Evolutionary conservation across 176 grass and related monocot species (phyloP).

Genomic region (Oryza brachyantha): DNA sequence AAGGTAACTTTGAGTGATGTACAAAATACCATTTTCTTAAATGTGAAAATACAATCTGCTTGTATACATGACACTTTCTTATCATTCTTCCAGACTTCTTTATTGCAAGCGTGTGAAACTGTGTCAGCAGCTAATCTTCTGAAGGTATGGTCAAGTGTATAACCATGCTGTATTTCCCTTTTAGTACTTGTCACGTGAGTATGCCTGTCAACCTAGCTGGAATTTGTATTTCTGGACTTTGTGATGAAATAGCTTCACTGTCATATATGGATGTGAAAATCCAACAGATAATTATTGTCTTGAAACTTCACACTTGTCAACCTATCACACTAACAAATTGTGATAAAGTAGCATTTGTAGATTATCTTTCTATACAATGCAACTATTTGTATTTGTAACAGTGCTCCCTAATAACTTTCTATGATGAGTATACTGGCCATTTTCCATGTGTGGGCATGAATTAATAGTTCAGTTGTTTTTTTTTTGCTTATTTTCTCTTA

Average conservation of each 20-base stretch:
- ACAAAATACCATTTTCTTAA: background rate
- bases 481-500: background rate
- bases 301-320: background rate
- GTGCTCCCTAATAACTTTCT: background rate
- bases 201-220: background rate
- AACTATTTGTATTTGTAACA: background rate
- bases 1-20: conserved; percentile 26
- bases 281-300: background rate
- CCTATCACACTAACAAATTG: background rate
- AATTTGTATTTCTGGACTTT: background rate
- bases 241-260: background rate
- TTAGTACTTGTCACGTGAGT: conserved; percentile 6
- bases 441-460: background rate
- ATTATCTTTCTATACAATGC: background rate
- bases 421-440: background rate
- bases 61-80: conserved; percentile 10
- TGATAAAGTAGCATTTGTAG: background rate
- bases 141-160: conserved; percentile 49
- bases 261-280: background rate
- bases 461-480: background rate
- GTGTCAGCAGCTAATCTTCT: conserved; percentile 80
- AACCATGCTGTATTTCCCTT: conserved; percentile 10
- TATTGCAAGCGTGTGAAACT: conserved; percentile 47
- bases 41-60: conserved; percentile 4
- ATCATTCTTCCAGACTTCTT: conserved; percentile 44